Evolutionary conservation across 2,329 filamentous ascomycete species (phyloP), one percentile per base, ranked within the genome.

Genomic region (Neonectria neomacrospora): DNA sequence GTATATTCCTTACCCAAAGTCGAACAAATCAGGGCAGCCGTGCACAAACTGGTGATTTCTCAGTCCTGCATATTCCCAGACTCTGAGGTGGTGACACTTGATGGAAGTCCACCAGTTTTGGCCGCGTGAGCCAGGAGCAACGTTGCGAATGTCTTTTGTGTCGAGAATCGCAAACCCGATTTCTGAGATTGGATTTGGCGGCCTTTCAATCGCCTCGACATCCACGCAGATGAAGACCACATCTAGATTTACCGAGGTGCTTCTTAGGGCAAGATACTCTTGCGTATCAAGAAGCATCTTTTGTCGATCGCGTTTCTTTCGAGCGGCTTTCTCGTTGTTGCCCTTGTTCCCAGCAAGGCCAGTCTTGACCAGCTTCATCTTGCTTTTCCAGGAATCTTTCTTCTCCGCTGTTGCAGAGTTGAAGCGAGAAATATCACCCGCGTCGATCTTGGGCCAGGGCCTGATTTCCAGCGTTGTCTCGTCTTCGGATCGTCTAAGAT

Each of bases 141-240:
- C 65, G 8, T 76, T 79, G 1, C 78, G 71, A 22, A 93, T 74
- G 39, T 85, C 77, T 5, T 77, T 70, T 1, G 91, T 94, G 75
- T 98, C 94, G 0, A 98, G 82, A 3, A 90, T 89, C 1, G 93
- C 90, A 42, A 99, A 82, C 1, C 96, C 96, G 41, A 99, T 84
- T 77, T 99, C 96, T 0, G 94, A 97, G 62, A 98, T 85, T 12
- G 86, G 81, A 34, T 83, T 80, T 12, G 88, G 86, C 47, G 86
- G 82, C 22, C 80, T 79, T 76, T 99, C 96, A 61, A 90, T 92
- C 1, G 90, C 89, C 77, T 99, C 96, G 32, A 96, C 81, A 71
- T 99, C 96, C 47, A 98, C 82, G 65, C 86, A 88, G 62, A 97
- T 82, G 69, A 97, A 91, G 8, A 96, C 83, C 5, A 73, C 69